phyloP scores from a whole-genome alignment of 805 yeast genomes.

The Suhomyces pyralidae region DNA sequence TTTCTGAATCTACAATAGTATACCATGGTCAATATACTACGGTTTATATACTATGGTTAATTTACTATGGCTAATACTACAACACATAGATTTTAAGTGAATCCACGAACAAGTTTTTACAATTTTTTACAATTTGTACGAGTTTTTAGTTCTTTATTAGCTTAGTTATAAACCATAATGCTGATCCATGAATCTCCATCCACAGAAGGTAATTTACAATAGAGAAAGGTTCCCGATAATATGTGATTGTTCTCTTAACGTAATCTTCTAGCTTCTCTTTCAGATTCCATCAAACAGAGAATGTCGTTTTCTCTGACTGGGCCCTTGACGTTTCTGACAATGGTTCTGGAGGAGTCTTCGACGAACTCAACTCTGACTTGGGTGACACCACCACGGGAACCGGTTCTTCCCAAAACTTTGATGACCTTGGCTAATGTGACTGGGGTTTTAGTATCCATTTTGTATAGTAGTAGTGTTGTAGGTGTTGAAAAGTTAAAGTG shows the following conservation, averaged over 20 bases:
- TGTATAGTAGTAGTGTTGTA: neutral
- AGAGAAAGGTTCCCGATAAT: neutral
- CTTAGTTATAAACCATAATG: neutral
- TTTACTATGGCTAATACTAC: no score
- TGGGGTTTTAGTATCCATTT: conserved; percentile 69
- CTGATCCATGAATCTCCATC: neutral
- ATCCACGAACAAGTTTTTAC: no score
- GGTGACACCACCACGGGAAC: conserved; percentile 99
- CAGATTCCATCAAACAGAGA: conserved; percentile 99
- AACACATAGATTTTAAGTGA: no score
- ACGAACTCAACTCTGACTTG: conserved; percentile 97
- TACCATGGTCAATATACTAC: no score
- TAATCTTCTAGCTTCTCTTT: conserved; percentile 98
- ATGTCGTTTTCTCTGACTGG: conserved; percentile 98
- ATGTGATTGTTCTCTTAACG: conserved; percentile 47
- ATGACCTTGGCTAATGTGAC: conserved; percentile 99
- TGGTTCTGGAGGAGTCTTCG: conserved; percentile 92
- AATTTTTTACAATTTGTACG: no score
- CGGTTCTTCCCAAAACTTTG: conserved; percentile 99
- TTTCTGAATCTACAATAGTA: no score
- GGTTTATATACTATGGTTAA: no score
- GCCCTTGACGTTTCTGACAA: conserved; percentile 96
- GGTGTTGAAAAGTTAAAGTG: conserved; percentile 2
- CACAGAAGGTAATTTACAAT: neutral
- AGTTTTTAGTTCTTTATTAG: neutral